phyloP scores from a whole-genome alignment of 768 basidiomycete species.

The Pilatotrama ljubarskyi region DNA sequence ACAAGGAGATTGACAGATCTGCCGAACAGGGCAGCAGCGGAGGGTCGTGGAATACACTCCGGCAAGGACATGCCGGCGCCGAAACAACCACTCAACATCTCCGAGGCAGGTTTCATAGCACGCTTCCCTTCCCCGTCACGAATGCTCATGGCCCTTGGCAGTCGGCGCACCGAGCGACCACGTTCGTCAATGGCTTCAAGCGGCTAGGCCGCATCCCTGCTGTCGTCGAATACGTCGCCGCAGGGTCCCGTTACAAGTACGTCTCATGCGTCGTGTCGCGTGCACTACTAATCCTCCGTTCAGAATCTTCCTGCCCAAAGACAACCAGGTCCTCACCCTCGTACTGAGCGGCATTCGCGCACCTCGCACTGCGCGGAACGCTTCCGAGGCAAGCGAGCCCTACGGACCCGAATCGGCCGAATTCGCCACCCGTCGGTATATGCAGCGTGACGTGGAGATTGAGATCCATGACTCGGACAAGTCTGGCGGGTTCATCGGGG shows the following conservation, averaged over 20 bases:
- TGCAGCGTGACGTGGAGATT: constrained; percentile 96
- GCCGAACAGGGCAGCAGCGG: constrained; percentile 65
- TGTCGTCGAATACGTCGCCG: constrained; percentile 89
- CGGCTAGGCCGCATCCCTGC: constrained; percentile 81
- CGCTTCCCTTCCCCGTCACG: constrained; percentile 6
- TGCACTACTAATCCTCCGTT: background rate
- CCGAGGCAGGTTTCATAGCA: constrained; percentile 70
- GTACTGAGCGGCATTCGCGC: constrained; percentile 92
- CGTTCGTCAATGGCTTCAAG: constrained; percentile 91
- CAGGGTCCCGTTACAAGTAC: constrained; percentile 95
- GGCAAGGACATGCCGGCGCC: constrained; percentile 83
- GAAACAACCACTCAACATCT: constrained; percentile 85
- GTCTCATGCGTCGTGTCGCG: constrained; percentile 13
- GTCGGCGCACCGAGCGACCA: constrained; percentile 61
- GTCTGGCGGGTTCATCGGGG: constrained; percentile 92
- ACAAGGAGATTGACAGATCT: constrained; percentile 10
- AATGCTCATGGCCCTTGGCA: background rate
- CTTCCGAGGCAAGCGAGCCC: constrained; percentile 86
- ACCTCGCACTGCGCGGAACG: constrained; percentile 79
- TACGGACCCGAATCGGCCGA: constrained; percentile 82
- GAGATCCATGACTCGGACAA: constrained; percentile 91
- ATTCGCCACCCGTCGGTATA: constrained; percentile 75
- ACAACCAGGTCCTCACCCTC: constrained; percentile 90
- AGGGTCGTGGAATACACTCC: constrained; percentile 84
- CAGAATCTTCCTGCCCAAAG: constrained; percentile 83